Percentiles rank a stretch among this genome's conserved stretches.
Conservation (phyloP, 2,329 filamentous ascomycete genomes). For the Cordyceps militaris region DNA sequence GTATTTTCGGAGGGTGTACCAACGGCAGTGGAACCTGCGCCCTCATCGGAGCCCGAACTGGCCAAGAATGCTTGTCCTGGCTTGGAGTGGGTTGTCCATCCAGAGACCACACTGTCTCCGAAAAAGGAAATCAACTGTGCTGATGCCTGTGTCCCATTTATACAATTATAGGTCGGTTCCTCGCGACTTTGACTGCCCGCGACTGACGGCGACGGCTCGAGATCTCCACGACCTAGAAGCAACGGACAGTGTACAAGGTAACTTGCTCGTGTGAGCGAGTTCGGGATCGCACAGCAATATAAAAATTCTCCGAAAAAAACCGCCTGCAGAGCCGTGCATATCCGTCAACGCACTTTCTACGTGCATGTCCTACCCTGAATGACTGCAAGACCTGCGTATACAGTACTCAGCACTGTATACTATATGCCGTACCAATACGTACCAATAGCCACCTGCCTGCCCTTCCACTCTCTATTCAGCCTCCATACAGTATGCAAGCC, state of each 20-base stretch:
- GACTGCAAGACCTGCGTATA: not conserved
- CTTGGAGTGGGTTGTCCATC: not conserved
- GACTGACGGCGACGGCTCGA: not conserved
- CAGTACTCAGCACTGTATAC: not conserved
- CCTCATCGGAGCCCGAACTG: constrained; percentile 1
- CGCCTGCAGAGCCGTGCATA: not conserved
- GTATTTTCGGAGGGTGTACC: not conserved
- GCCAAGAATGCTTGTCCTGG: constrained; percentile 1
- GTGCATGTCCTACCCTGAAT: not conserved
- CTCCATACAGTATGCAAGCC: not conserved
- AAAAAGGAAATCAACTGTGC: constrained; percentile 11
- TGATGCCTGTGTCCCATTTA: no score
- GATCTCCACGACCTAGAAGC: not conserved
- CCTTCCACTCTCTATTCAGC: no score
- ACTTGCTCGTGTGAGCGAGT: not conserved
- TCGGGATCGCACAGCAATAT: not conserved
- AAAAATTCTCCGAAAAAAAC: not conserved
- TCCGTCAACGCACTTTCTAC: not conserved
- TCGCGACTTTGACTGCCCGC: not conserved
- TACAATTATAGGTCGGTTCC: not conserved
- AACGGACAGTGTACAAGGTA: not conserved
- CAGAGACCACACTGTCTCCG: constrained; percentile 11
- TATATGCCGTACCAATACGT: not conserved
- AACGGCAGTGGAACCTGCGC: not conserved
- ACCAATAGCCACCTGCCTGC: not conserved